Conservation (phyloP, 305 asterid genomes). For the Plantago rigida region DNA sequence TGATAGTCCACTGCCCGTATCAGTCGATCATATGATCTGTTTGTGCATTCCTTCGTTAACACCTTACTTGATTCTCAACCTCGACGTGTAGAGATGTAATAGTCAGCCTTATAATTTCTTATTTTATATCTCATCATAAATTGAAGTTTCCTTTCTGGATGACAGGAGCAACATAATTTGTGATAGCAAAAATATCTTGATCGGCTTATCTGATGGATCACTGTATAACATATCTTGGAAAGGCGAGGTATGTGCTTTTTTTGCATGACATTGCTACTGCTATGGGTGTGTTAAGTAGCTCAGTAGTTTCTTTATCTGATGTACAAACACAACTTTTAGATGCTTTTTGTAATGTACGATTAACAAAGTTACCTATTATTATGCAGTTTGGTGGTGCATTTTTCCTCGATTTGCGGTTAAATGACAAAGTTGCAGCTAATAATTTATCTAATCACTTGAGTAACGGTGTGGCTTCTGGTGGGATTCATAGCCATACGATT, state of each 20-base stretch:
- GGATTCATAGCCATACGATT: slow-evolving; percentile 36
- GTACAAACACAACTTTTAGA: slow-evolving; percentile 12
- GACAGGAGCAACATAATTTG: slow-evolving; percentile 93
- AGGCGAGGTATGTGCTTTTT: slow-evolving; percentile 81
- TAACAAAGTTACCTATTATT: slow-evolving; percentile 22
- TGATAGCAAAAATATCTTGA: slow-evolving; percentile 78
- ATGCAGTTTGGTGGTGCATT: slow-evolving; percentile 76
- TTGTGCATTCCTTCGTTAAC: not conserved
- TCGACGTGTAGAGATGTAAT: not conserved
- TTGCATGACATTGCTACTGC: slow-evolving; percentile 20
- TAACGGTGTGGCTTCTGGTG: slow-evolving; percentile 54
- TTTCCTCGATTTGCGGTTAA: slow-evolving; percentile 41
- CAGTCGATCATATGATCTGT: slow-evolving; percentile 11
- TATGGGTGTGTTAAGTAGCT: slow-evolving; percentile 1
- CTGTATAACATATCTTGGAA: slow-evolving; percentile 92
- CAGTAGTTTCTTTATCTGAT: slow-evolving; percentile 13
- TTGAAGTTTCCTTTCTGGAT: slow-evolving; percentile 25
- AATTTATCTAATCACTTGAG: slow-evolving; percentile 40
- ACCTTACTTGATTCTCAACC: not conserved
- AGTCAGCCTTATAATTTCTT: slow-evolving; percentile 12
- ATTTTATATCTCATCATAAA: slow-evolving; percentile 14
- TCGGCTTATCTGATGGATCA: slow-evolving; percentile 97
- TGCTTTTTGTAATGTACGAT: not conserved
- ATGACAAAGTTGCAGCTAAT: slow-evolving; percentile 38
- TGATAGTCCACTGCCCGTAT: slow-evolving; percentile 16